Conservation (phyloP, 2,329 filamentous ascomycete genomes). For the Sarocladium brachiariae region DNA sequence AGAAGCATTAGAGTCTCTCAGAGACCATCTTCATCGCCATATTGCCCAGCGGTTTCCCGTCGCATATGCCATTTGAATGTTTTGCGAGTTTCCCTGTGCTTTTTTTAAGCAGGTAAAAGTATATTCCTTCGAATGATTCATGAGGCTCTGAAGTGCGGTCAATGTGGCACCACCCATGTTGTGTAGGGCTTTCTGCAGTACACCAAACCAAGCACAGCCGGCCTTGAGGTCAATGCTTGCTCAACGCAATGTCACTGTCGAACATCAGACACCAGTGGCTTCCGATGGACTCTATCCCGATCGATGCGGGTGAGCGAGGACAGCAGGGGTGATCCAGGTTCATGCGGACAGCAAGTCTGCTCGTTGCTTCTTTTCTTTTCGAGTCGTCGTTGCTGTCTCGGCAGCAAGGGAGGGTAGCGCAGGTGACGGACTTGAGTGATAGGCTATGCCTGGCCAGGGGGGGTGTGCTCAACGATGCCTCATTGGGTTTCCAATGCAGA, state of each 20-base stretch:
- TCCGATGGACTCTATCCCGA: not conserved
- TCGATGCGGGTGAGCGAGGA: constrained; percentile 3
- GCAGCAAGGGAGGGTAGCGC: constrained; percentile 4
- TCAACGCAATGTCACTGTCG: too few relatives aligned
- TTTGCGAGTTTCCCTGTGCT: too few relatives aligned
- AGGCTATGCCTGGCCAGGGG: not conserved
- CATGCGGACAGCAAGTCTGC: not conserved
- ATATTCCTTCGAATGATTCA: not conserved
- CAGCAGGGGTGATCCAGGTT: not conserved
- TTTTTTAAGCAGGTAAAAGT: too few relatives aligned
- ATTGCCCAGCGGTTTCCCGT: not conserved
- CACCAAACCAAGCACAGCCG: not conserved
- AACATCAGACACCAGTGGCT: not conserved
- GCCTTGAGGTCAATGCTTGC: not conserved
- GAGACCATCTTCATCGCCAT: not conserved
- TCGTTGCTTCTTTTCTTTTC: constrained; percentile 2
- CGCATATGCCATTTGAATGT: too few relatives aligned
- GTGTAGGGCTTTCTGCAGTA: not conserved
- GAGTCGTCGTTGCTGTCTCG: not conserved
- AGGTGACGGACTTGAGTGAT: not conserved
- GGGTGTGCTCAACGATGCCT: constrained; percentile 1
- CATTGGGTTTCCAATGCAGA: constrained; percentile 1
- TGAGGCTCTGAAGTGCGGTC: not conserved
- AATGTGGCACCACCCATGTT: not conserved
- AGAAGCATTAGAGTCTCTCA: not conserved